Percentiles rank a stretch among this genome's conserved stretches.
phyloP scores from a whole-genome alignment of 192 early-diverging fungal species.

The Coemansia sp. region DNA sequence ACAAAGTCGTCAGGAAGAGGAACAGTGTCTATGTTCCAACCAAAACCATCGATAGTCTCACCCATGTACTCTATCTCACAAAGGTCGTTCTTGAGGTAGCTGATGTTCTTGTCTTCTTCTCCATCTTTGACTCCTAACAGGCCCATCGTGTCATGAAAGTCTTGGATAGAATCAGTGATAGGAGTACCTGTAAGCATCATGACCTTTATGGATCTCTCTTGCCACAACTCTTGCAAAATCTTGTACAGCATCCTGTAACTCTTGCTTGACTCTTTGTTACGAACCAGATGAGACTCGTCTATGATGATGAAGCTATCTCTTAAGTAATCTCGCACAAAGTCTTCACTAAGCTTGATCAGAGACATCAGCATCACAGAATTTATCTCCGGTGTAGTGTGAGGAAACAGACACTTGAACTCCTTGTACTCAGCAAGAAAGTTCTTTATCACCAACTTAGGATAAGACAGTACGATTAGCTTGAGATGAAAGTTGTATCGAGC shows the following conservation, averaged over 20 bases:
- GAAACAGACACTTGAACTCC: slow-evolving; percentile 23
- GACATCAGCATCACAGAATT: slow-evolving; percentile 4
- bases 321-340: slow-evolving; percentile 9
- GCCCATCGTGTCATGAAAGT: slow-evolving; percentile 8
- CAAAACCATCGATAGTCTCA: not conserved
- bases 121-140: slow-evolving; percentile 4
- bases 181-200: slow-evolving; percentile 24
- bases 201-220: slow-evolving; percentile 13
- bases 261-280: not conserved
- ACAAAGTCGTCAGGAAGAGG: not conserved
- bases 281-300: slow-evolving; percentile 15
- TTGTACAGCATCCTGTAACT: not conserved
- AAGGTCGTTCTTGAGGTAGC: slow-evolving; percentile 3
- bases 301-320: slow-evolving; percentile 16
- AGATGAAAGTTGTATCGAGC: slow-evolving; percentile 16
- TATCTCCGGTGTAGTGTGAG: slow-evolving; percentile 10
- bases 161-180: slow-evolving; percentile 14
- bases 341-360: not conserved
- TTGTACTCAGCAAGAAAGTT: slow-evolving; percentile 15
- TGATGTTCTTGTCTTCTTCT: slow-evolving; percentile 6
- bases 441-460: slow-evolving; percentile 7
- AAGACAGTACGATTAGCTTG: slow-evolving; percentile 5
- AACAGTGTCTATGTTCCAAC: not conserved
- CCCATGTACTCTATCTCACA: slow-evolving; percentile 14
- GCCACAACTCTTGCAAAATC: slow-evolving; percentile 7